Evolutionary conservation across 768 basidiomycete genomes (phyloP), one percentile per base, ranked within the genome.

Genomic region (Pleurotus citrinopileatus): DNA sequence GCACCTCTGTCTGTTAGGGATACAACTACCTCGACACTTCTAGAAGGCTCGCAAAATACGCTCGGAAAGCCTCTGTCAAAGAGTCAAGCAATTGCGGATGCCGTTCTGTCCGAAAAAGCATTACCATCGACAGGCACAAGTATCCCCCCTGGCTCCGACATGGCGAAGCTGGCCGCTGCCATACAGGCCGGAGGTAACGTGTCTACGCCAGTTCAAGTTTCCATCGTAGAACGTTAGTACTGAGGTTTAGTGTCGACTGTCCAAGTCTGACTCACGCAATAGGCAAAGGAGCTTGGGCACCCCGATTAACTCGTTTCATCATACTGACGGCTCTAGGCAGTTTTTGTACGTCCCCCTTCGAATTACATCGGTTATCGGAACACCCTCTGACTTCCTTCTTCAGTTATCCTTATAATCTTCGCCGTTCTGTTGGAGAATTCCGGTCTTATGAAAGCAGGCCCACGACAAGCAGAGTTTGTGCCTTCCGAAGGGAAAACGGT

Each of bases 341-440:
- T 2, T 89, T 90, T 70, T 84, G 89, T 89, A 60, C 65, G 87
- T 28, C 36, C n/a, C n/a, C n/a, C 34, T 46, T 44, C 29, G 20
- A 15, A 53, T 46, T 55, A 48, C 51, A 29, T n/a, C 19, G 25
- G 7, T 45, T n/a, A n/a, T n/a, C n/a, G n/a, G n/a, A n/a, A n/a
- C n/a, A n/a, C n/a, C n/a, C n/a, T n/a, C n/a, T n/a, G n/a, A n/a
- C n/a, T n/a, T n/a, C 29, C 45, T 27, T 42, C 38, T 36, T 42
- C 25, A 91, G 89, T 91, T 68, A 78, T 93, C 65, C 73, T 98
- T 54, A 91, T 95, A 50, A 77, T 95, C 28, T 73, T 98, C 22
- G 89, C 93, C 1, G 86, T 97, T 28, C 77, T 97, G 60, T 82
- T 98, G 61, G 96, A 98, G 70, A 95, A 93, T 67, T 89, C 92